A percentile compares a stretch with the other conserved stretches of the same genome.
Conservation (phyloP, 768 basidiomycete genomes). For the Wakefieldia striispora region DNA sequence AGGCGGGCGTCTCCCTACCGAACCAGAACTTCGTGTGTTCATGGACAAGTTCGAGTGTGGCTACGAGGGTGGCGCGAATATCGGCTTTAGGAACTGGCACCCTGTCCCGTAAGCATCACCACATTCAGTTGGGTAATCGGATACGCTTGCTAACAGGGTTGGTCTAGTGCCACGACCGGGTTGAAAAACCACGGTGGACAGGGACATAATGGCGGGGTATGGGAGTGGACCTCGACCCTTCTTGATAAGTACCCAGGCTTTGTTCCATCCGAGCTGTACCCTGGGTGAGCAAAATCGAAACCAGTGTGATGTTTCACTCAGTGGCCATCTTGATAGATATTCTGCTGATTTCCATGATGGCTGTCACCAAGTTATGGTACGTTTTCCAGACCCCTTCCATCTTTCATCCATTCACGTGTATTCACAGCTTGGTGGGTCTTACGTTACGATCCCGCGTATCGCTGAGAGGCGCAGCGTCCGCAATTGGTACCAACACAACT, state of each 20-base stretch:
- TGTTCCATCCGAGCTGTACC: slow-evolving; percentile 73
- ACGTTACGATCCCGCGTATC: slow-evolving; percentile 79
- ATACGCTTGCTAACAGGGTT: neutral
- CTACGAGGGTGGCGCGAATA: slow-evolving; percentile 75
- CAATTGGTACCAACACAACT: slow-evolving; percentile 93
- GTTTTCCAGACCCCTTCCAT: slow-evolving; percentile 30
- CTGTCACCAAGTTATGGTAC: slow-evolving; percentile 81
- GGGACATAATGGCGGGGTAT: slow-evolving; percentile 92
- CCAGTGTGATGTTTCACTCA: neutral
- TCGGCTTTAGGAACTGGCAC: slow-evolving; percentile 93
- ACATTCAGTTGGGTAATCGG: neutral
- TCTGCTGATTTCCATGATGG: slow-evolving; percentile 91
- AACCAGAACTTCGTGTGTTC: slow-evolving; percentile 82
- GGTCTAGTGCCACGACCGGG: slow-evolving; percentile 64
- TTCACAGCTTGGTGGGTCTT: slow-evolving; percentile 84
- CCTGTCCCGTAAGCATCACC: slow-evolving; percentile 70
- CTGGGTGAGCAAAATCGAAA: slow-evolving; percentile 53
- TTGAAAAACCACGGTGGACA: slow-evolving; percentile 45
- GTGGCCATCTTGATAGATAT: slow-evolving; percentile 44
- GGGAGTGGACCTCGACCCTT: slow-evolving; percentile 94
- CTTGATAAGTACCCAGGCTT: slow-evolving; percentile 76
- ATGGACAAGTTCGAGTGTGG: slow-evolving; percentile 70
- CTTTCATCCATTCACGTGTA: neutral
- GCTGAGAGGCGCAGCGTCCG: slow-evolving; percentile 72
- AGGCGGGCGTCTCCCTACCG: slow-evolving; percentile 92